A percentile compares a stretch with the other conserved stretches of the same genome.
Conservation (phyloP, 495 filamentous ascomycete species). For the Hapsidospora chrysogenum region DNA sequence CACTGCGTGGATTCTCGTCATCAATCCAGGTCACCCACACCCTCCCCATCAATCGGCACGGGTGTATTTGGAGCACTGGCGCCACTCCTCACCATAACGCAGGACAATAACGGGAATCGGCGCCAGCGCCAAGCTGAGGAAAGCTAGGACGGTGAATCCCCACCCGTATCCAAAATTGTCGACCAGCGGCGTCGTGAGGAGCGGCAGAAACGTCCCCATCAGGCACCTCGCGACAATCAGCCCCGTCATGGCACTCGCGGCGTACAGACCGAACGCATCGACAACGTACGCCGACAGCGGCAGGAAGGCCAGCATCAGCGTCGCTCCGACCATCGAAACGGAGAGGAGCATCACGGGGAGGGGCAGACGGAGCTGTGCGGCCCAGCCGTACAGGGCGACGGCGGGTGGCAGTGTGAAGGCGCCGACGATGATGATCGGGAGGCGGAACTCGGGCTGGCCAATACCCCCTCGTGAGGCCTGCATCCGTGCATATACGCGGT, state of each 20-base stretch:
- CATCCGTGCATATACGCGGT: constrained; percentile 34
- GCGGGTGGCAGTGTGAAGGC: constrained; percentile 23
- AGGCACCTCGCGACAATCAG: constrained; percentile 37
- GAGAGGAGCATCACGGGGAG: constrained; percentile 22
- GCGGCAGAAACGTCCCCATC: constrained; percentile 34
- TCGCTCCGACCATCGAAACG: constrained; percentile 17
- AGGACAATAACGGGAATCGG: constrained; percentile 35
- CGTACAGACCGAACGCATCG: constrained; percentile 37
- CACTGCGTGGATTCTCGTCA: too few relatives aligned
- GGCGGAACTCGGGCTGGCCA: constrained; percentile 29
- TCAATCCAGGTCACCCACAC: neutral
- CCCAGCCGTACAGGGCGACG: constrained; percentile 32
- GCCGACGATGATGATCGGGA: constrained; percentile 30
- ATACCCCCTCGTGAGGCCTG: constrained; percentile 18
- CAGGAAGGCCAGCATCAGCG: constrained; percentile 26
- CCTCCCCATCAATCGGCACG: too few relatives aligned
- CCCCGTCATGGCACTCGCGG: constrained; percentile 38
- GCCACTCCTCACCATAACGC: constrained; percentile 30
- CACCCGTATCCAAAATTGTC: constrained; percentile 29
- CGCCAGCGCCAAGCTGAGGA: constrained; percentile 17
- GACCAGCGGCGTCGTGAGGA: constrained; percentile 26
- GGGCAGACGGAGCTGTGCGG: constrained; percentile 18
- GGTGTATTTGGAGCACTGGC: constrained; percentile 30
- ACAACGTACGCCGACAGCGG: constrained; percentile 38
- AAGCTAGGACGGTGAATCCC: constrained; percentile 27